These are phyloP conservation scores for Phytophthora pini DNA, from an alignment of 352 stramenopile species.

Conservation along the genomic window DNA sequence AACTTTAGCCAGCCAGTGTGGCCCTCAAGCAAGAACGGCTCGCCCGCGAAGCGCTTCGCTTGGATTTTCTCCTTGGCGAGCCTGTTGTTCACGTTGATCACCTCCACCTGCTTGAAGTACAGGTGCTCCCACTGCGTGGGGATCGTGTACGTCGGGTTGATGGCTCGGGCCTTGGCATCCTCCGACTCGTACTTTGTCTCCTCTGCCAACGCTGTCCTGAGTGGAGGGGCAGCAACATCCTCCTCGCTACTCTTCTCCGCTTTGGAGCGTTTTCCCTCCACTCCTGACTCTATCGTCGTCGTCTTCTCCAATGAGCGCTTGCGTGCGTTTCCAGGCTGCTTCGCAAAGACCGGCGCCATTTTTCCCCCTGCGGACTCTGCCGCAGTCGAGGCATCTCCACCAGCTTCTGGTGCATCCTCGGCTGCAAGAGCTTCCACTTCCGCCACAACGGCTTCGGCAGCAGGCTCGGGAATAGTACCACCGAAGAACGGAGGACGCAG, in stretches of 20 bases:
- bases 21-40: conserved; percentile 77
- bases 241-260: conserved; percentile 4
- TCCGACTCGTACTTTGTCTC: conserved; percentile 33
- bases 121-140: conserved; percentile 78
- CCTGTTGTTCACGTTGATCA: conserved; percentile 67
- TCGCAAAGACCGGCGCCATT: conserved; percentile 39
- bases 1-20: conserved; percentile 74
- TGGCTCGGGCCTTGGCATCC: conserved; percentile 41
- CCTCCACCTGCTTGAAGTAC: conserved; percentile 64
- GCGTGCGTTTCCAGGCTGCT: conserved; percentile 18
- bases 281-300: conserved; percentile 2
- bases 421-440: conserved; percentile 24
- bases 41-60: conserved; percentile 68
- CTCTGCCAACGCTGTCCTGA: conserved; percentile 29
- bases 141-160: conserved; percentile 68
- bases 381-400: conserved; percentile 5
- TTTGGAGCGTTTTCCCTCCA: conserved; percentile 30
- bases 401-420: background rate
- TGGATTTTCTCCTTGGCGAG: conserved; percentile 67
- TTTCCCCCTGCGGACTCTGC: conserved; percentile 22
- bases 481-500: conserved; percentile 48
- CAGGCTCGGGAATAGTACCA: conserved; percentile 33
- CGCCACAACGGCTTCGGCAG: conserved; percentile 23
- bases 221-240: conserved; percentile 13
- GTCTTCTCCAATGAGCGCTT: conserved; percentile 53